A percentile compares a stretch with the other conserved stretches of the same genome.
Conservation (phyloP, 257 asterid genomes). For the Fraxinus anomala region DNA sequence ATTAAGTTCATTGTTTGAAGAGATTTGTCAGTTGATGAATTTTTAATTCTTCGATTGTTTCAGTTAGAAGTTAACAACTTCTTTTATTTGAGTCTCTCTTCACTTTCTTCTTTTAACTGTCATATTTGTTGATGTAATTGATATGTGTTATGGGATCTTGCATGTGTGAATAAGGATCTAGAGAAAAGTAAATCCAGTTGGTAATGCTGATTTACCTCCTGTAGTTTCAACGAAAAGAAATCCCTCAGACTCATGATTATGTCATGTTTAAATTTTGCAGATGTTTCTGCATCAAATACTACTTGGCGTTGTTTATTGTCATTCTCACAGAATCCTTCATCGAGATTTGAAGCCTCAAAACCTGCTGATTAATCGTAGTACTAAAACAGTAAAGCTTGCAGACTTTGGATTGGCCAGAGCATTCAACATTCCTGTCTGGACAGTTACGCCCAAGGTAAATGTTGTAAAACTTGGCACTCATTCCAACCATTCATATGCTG, state of each 20-base stretch:
- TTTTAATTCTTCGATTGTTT: constrained; percentile 6
- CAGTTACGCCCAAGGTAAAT: neutral
- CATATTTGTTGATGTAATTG: neutral
- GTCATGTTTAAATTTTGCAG: constrained; percentile 41
- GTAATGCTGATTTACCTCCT: neutral
- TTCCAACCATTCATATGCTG: neutral
- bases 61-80: neutral
- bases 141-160: neutral
- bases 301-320: constrained; percentile 89
- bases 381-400: constrained; percentile 87
- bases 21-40: constrained; percentile 2
- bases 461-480: neutral
- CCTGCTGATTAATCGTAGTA: constrained; percentile 84
- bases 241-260: constrained; percentile 17
- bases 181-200: neutral
- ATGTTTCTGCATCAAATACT: constrained; percentile 80
- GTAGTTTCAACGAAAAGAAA: neutral
- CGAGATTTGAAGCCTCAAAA: constrained; percentile 96
- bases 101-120: neutral
- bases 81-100: neutral
- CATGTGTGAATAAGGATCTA: neutral
- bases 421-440: neutral
- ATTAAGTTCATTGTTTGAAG: constrained; percentile 18
- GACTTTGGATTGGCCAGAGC: constrained; percentile 90
- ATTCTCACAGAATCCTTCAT: constrained; percentile 90